A percentile compares a stretch with the other conserved stretches of the same genome.
Evolutionary conservation across 306 rosid genomes (phyloP).

Genomic region (Cicer pinnatifidum): DNA sequence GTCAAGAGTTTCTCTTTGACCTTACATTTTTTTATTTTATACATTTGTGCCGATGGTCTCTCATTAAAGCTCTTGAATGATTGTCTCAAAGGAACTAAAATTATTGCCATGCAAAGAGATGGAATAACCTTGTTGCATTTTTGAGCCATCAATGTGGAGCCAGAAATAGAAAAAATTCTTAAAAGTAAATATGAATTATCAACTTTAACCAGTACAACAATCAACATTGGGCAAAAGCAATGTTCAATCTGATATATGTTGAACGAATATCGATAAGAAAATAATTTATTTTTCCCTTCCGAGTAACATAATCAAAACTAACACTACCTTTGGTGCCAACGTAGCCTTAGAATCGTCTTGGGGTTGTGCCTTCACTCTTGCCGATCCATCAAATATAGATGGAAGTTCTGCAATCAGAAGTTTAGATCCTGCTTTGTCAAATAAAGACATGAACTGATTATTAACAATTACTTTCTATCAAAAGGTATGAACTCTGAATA

Average conservation of each 20-base stretch:
- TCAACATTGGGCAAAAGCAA: not conserved
- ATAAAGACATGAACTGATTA: constrained; percentile 33
- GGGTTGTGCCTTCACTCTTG: constrained; percentile 65
- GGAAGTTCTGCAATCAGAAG: constrained; percentile 79
- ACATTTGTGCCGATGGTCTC: constrained; percentile 8
- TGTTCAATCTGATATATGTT: constrained; percentile 3
- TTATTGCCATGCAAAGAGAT: not conserved
- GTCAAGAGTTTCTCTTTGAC: not conserved
- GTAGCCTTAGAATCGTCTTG: constrained; percentile 81
- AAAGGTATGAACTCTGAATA: constrained; percentile 15
- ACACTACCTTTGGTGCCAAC: constrained; percentile 82
- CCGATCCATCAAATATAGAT: constrained; percentile 85
- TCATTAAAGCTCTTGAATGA: not conserved
- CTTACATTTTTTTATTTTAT: not conserved
- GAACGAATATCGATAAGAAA: constrained; percentile 24
- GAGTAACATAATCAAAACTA: constrained; percentile 43
- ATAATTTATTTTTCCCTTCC: constrained; percentile 12
- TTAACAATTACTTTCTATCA: constrained; percentile 16
- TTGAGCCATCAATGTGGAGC: not conserved
- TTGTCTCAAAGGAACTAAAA: constrained; percentile 1
- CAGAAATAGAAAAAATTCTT: constrained; percentile 10
- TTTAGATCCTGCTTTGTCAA: constrained; percentile 64
- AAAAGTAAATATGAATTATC: constrained; percentile 20
- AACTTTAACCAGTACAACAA: constrained; percentile 29
- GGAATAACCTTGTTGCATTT: not conserved